Evolutionary conservation across 345 rosid genomes (phyloP).

Genomic region (Aquilaria yunnanensis): DNA sequence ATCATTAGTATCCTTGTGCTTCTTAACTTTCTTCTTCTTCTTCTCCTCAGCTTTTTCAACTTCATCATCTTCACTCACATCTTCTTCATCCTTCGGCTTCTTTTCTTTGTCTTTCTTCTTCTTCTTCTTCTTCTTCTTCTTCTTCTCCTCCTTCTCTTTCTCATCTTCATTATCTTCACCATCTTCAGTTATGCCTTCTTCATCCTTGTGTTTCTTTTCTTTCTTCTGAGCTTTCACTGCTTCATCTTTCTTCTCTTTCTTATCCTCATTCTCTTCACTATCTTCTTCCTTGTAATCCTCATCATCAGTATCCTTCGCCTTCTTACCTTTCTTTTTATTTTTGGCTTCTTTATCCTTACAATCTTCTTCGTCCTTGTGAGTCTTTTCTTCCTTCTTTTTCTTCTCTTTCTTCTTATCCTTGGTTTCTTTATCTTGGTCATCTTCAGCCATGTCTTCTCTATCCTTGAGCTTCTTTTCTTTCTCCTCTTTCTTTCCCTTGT

Average conservation of each 20-base stretch:
- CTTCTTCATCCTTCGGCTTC: not conserved
- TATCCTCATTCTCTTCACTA: not conserved
- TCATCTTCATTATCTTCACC: not conserved
- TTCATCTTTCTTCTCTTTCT: not conserved
- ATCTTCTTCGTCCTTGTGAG: slow-evolving; percentile 10
- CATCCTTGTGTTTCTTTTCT: slow-evolving; percentile 9
- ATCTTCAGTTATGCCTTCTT: slow-evolving; percentile 1
- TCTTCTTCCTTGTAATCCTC: slow-evolving; percentile 10
- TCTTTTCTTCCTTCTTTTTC: slow-evolving; percentile 4
- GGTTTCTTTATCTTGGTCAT: too few relatives aligned
- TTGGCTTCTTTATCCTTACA: slow-evolving; percentile 20
- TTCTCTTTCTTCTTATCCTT: slow-evolving; percentile 9
- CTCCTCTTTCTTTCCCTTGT: too few relatives aligned
- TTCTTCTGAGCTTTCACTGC: slow-evolving; percentile 5
- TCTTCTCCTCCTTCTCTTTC: slow-evolving; percentile 4
- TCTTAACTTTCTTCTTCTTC: slow-evolving; percentile 1
- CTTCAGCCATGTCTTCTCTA: too few relatives aligned
- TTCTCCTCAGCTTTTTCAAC: slow-evolving; percentile 11
- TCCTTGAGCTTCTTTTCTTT: too few relatives aligned
- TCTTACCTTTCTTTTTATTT: slow-evolving; percentile 10
- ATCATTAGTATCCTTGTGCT: slow-evolving; percentile 1
- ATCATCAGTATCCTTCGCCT: not conserved
- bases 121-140: slow-evolving; percentile 3
- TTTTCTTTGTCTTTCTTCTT: not conserved
- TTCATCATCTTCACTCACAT: not conserved